A percentile compares a stretch with the other conserved stretches of the same genome.
These are phyloP conservation scores for Pneumocystis sp. DNA, from an alignment of 1,139 yeast genomes.

Conservation along the genomic window DNA sequence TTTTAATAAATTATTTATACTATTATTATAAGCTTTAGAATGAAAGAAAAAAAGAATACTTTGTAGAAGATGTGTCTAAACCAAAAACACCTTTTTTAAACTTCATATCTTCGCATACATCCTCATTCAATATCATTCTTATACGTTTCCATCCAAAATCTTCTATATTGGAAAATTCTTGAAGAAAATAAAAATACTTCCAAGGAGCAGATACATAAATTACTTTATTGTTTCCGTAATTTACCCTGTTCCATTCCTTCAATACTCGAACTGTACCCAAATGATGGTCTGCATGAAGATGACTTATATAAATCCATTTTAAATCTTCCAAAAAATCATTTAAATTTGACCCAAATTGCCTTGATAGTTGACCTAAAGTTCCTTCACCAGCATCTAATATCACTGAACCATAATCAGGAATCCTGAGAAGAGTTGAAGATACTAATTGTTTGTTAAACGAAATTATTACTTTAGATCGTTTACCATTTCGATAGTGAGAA, in stretches of 20 bases:
- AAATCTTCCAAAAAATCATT: slow-evolving; percentile 40
- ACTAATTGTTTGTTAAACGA: neutral
- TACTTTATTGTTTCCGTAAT: slow-evolving; percentile 19
- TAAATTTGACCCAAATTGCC: slow-evolving; percentile 41
- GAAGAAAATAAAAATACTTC: slow-evolving; percentile 51
- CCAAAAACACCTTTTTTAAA: neutral
- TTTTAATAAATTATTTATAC: neutral
- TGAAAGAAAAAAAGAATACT: neutral
- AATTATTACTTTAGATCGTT: neutral
- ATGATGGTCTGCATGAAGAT: slow-evolving; percentile 95
- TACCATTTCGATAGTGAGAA: slow-evolving; percentile 51
- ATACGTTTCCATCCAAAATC: slow-evolving; percentile 30
- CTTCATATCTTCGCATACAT: neutral
- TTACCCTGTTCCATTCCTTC: slow-evolving; percentile 45
- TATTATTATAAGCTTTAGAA: neutral
- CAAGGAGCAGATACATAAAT: slow-evolving; percentile 51
- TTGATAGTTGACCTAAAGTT: slow-evolving; percentile 55
- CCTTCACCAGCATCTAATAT: slow-evolving; percentile 91
- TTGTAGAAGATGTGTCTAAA: neutral
- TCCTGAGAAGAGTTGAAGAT: slow-evolving; percentile 6
- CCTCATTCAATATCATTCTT: neutral
- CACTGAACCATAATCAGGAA: slow-evolving; percentile 12
- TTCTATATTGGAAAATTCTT: slow-evolving; percentile 58
- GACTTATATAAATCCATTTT: slow-evolving; percentile 58
- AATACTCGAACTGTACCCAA: slow-evolving; percentile 48